Percentiles rank a stretch among this genome's conserved stretches.
These are phyloP conservation scores for Rhodomyrtus psidioides DNA, from an alignment of 441 rosid species.

Conservation along the genomic window DNA sequence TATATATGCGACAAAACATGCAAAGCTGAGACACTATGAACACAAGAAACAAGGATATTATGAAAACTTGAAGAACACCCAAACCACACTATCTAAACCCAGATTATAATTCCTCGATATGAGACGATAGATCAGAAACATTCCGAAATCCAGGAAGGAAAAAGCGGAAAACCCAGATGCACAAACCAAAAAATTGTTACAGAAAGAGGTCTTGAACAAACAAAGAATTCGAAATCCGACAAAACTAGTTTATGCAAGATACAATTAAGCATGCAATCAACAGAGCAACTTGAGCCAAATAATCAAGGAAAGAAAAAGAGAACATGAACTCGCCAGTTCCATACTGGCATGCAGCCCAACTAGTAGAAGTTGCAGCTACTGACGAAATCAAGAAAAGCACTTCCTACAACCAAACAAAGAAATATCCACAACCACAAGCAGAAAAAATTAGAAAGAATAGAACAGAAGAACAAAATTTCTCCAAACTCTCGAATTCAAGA, in stretches of 20 bases:
- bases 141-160: not conserved
- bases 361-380: not conserved
- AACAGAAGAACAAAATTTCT: not conserved
- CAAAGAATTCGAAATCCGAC: not conserved
- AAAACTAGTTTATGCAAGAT: not conserved
- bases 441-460: not conserved
- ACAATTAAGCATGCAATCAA: not conserved
- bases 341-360: not conserved
- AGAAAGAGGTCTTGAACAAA: not conserved
- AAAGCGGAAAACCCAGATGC: not conserved
- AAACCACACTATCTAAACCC: not conserved
- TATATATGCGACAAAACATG: not conserved
- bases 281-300: not conserved
- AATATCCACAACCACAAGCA: not conserved
- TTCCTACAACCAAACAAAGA: not conserved
- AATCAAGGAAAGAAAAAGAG: not conserved
- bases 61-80: not conserved
- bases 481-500: not conserved
- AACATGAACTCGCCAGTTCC: not conserved
- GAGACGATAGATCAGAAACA: not conserved
- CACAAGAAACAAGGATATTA: not conserved
- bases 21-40: not conserved
- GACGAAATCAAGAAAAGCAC: not conserved
- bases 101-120: not conserved
- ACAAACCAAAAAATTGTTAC: not conserved